Conservation (phyloP, 148 eudicot genomes). For the Silene conica region DNA sequence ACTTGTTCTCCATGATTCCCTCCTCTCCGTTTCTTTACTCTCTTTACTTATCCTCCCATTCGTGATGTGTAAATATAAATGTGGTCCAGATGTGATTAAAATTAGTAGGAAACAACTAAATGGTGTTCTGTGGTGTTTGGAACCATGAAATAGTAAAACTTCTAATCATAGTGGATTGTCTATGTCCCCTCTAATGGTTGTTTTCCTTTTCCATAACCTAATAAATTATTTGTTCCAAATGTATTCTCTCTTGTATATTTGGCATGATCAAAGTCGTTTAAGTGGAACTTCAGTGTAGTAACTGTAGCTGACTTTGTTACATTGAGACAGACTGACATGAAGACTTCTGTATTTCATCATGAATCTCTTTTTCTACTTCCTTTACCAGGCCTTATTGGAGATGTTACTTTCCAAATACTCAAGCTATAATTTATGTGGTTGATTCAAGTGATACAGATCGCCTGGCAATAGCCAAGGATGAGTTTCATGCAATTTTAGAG, state of each 20-base stretch:
- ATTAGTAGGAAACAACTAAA: neutral
- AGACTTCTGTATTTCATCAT: neutral
- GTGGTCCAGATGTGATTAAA: too few species aligned
- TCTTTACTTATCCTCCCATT: too few species aligned
- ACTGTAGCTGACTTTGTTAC: neutral
- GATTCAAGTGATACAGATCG: slow-evolving; percentile 99
- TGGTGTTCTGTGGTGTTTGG: neutral
- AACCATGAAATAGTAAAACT: neutral
- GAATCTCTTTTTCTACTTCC: neutral
- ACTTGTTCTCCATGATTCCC: too few species aligned
- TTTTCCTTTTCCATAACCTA: too few species aligned
- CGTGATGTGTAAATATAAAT: too few species aligned
- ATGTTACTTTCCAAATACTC: slow-evolving; percentile 98
- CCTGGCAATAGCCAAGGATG: slow-evolving; percentile 91
- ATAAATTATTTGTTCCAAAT: too few species aligned
- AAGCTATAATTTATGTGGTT: slow-evolving; percentile 95
- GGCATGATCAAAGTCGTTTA: too few species aligned
- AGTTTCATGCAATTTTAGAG: slow-evolving; percentile 95
- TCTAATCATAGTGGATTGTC: too few species aligned
- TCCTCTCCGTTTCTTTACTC: too few species aligned
- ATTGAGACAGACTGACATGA: slow-evolving; percentile 1
- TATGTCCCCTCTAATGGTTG: neutral
- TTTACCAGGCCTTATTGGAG: slow-evolving; percentile 91
- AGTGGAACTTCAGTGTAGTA: too few species aligned
- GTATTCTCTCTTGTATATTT: too few species aligned